phyloP scores from a whole-genome alignment of 2,329 filamentous ascomycete genomes.

The Cladosporium cucumerinum region DNA sequence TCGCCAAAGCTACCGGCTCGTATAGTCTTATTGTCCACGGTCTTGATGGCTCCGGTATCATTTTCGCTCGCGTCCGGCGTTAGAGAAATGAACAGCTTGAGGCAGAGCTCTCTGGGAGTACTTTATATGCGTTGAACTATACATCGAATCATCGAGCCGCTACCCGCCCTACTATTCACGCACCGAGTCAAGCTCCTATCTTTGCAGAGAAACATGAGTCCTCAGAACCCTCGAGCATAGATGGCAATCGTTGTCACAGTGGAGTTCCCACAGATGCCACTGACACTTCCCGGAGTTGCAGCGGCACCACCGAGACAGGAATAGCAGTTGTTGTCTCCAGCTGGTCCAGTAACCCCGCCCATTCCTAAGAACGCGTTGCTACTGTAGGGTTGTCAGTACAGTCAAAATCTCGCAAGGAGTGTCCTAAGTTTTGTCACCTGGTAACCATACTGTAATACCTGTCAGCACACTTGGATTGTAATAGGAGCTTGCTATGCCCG shows the following conservation, averaged over 20 bases:
- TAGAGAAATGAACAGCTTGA: neutral
- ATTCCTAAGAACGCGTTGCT: neutral
- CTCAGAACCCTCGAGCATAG: conserved; percentile 27
- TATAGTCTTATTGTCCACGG: no score
- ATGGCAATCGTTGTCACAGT: conserved; percentile 29
- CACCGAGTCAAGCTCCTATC: neutral
- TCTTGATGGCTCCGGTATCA: no score
- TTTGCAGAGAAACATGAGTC: neutral
- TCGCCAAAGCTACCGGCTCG: no score
- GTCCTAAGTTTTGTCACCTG: neutral
- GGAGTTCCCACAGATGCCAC: conserved; percentile 29
- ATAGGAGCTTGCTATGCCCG: conserved; percentile 9
- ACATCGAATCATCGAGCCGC: neutral
- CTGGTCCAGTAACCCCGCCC: conserved; percentile 18
- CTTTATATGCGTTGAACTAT: neutral
- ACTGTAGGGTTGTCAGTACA: neutral
- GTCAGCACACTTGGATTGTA: neutral
- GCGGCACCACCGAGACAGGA: conserved; percentile 23
- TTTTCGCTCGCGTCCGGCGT: no score
- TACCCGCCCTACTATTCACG: neutral
- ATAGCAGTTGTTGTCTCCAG: conserved; percentile 29
- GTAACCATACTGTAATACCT: conserved; percentile 3
- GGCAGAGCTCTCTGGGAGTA: neutral
- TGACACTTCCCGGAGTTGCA: conserved; percentile 13
- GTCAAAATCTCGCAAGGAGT: neutral